These are phyloP conservation scores for Cyclotella kingstonii DNA, from an alignment of 108 stramenopile genomes.

Conservation along the genomic window DNA sequence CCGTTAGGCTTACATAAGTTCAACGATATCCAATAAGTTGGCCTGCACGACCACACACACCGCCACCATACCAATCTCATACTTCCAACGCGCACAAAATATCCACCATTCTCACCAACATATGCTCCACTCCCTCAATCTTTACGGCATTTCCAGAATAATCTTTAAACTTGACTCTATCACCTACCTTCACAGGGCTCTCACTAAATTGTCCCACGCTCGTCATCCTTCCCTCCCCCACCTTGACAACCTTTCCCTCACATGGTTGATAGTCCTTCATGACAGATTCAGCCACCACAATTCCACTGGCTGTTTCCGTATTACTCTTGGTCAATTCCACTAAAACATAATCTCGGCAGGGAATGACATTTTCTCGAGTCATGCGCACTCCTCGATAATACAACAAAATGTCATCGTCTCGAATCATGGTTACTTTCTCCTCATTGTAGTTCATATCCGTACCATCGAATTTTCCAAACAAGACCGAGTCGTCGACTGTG, in stretches of 20 bases:
- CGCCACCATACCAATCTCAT: too few species aligned
- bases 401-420: constrained; percentile 91
- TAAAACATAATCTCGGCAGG: constrained; percentile 89
- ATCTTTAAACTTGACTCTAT: constrained; percentile 92
- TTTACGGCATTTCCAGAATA: constrained; percentile 93
- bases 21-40: too few species aligned
- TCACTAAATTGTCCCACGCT: constrained; percentile 74
- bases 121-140: constrained; percentile 85
- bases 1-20: too few species aligned
- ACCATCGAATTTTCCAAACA: constrained; percentile 95
- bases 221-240: constrained; percentile 90
- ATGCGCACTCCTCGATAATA: constrained; percentile 83
- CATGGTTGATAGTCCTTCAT: constrained; percentile 71
- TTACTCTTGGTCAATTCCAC: constrained; percentile 67
- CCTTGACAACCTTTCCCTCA: constrained; percentile 88
- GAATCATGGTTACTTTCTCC: constrained; percentile 86
- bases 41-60: too few species aligned
- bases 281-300: constrained; percentile 83
- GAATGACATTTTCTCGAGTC: constrained; percentile 78
- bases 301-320: constrained; percentile 74
- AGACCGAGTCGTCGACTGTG: constrained; percentile 70
- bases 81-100: constrained; percentile 63
- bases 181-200: constrained; percentile 75
- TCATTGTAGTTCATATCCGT: constrained; percentile 87
- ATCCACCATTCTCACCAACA: constrained; percentile 89